A percentile compares a stretch with the other conserved stretches of the same genome.
These are phyloP conservation scores for Nakaseomyces bracarensis DNA, from an alignment of 1,139 yeast species.

Conservation along the genomic window DNA sequence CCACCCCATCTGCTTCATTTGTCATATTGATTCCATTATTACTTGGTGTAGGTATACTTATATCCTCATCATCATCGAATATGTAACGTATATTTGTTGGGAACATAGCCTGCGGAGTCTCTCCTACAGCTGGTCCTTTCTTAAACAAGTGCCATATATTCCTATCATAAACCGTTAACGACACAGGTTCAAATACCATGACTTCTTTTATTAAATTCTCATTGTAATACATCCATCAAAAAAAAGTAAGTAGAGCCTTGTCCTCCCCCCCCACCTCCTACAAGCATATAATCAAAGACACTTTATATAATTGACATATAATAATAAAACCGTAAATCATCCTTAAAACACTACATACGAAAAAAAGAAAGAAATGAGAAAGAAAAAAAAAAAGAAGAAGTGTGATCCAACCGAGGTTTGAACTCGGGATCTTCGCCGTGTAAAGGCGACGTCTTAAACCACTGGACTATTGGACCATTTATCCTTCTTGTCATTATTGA, in stretches of 20 bases:
- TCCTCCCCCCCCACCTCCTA: no score
- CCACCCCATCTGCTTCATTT: constrained; percentile 18
- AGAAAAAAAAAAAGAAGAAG: constrained; percentile 9
- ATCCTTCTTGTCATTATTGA: constrained; percentile 10
- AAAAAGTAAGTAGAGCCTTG: not conserved
- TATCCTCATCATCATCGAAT: constrained; percentile 29
- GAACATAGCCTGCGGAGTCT: constrained; percentile 16
- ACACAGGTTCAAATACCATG: constrained; percentile 5
- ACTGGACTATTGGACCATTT: constrained; percentile 33
- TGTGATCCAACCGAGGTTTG: constrained; percentile 34
- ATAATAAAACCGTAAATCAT: no score
- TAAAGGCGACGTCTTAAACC: constrained; percentile 36
- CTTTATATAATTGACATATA: not conserved
- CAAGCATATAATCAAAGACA: no score
- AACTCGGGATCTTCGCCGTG: constrained; percentile 37
- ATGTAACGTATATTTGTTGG: constrained; percentile 28
- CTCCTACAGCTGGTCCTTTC: constrained; percentile 11
- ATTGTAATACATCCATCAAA: not conserved
- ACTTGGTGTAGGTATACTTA: constrained; percentile 9
- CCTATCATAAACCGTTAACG: constrained; percentile 15
- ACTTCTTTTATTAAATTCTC: not conserved
- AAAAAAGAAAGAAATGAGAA: not conserved
- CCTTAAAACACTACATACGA: not conserved
- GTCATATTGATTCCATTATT: constrained; percentile 10
- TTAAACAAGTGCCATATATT: constrained; percentile 12